Conservation (phyloP, 2,329 filamentous ascomycete species). For the Aspergillus thermomutatus region DNA sequence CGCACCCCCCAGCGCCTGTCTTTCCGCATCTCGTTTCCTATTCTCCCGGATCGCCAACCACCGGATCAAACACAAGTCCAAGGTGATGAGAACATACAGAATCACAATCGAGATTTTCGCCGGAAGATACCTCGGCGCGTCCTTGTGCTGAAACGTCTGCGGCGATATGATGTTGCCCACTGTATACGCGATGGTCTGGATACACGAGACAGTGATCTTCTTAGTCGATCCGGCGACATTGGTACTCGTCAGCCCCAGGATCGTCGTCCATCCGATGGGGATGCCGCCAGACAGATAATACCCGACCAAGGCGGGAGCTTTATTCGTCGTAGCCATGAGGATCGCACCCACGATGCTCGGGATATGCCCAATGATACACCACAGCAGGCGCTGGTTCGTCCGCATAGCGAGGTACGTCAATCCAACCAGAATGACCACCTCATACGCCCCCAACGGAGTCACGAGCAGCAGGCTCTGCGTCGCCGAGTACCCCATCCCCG, state of each 20-base stretch:
- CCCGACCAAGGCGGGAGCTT: slow-evolving; percentile 34
- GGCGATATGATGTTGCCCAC: slow-evolving; percentile 44
- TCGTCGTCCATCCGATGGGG: slow-evolving; percentile 39
- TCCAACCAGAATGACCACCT: slow-evolving; percentile 35
- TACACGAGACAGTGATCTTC: slow-evolving; percentile 34
- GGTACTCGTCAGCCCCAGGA: slow-evolving; percentile 36
- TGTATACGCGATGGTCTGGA: slow-evolving; percentile 35
- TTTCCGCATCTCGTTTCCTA: slow-evolving; percentile 25
- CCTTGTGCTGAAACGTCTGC: slow-evolving; percentile 40
- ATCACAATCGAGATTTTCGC: slow-evolving; percentile 28
- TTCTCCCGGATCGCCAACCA: slow-evolving; percentile 28
- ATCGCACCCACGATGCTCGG: slow-evolving; percentile 37
- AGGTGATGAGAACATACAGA: slow-evolving; percentile 24
- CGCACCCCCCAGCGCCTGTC: slow-evolving; percentile 18
- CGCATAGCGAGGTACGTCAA: slow-evolving; percentile 38
- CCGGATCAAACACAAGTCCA: slow-evolving; percentile 30
- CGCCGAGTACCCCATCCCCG: slow-evolving; percentile 35
- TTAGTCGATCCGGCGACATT: slow-evolving; percentile 37
- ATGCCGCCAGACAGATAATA: slow-evolving; percentile 39
- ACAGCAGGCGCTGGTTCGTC: slow-evolving; percentile 32
- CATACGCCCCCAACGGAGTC: slow-evolving; percentile 38
- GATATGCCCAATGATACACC: slow-evolving; percentile 36
- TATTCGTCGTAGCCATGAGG: slow-evolving; percentile 39
- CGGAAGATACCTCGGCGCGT: slow-evolving; percentile 28
- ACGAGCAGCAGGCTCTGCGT: slow-evolving; percentile 35